phyloP scores from a whole-genome alignment of 305 asterid genomes.

The Ajuga reptans region DNA sequence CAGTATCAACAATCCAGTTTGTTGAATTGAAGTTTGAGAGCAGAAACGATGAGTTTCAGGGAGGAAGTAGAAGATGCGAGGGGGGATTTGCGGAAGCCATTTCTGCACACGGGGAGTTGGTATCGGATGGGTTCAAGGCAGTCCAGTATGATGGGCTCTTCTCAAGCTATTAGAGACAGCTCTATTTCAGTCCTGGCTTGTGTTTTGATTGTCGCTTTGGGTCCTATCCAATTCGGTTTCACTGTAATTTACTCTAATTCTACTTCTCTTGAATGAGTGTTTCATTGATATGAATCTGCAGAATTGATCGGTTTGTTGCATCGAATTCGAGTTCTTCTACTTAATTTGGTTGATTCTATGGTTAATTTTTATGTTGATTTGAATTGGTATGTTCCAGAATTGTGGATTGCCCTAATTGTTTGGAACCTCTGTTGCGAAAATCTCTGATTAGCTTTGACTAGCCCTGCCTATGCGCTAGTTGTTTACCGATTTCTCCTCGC shows the following conservation, averaged over 20 bases:
- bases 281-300: slow-evolving; percentile 10
- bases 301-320: neutral
- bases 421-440: neutral
- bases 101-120: slow-evolving; percentile 93
- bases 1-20: neutral
- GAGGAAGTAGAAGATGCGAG: slow-evolving; percentile 74
- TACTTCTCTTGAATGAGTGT: neutral
- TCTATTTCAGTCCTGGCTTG: slow-evolving; percentile 91
- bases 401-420: neutral
- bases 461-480: too few species aligned
- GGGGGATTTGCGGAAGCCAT: slow-evolving; percentile 77
- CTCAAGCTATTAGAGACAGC: slow-evolving; percentile 74
- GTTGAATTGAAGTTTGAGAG: slow-evolving; percentile 22
- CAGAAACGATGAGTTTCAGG: slow-evolving; percentile 55
- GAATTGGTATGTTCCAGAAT: neutral
- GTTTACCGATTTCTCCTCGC: too few species aligned
- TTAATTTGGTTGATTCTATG: neutral
- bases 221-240: slow-evolving; percentile 96
- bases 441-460: too few species aligned
- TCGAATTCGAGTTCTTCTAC: neutral
- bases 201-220: slow-evolving; percentile 90
- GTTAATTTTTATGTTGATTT: slow-evolving; percentile 2
- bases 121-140: slow-evolving; percentile 83
- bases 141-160: slow-evolving; percentile 68
- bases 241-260: slow-evolving; percentile 37